Conservation (phyloP, 2,329 filamentous ascomycete species). For the Diaporthe vexans region DNA sequence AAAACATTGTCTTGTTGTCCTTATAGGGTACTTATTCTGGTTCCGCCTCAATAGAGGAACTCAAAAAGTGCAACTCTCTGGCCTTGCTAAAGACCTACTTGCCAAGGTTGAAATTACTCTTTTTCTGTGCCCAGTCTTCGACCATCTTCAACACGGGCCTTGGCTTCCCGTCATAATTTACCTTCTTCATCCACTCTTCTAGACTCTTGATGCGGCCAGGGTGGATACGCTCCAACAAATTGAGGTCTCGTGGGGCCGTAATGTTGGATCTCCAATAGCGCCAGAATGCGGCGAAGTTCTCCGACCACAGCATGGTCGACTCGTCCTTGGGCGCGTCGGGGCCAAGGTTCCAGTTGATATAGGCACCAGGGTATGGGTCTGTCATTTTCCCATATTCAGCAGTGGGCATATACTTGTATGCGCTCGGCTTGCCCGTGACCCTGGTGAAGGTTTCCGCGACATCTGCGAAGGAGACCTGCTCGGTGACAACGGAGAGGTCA, state of each 20-base stretch:
- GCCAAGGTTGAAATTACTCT: not conserved
- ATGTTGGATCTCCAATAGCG: slow-evolving; percentile 42
- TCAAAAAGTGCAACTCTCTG: too few relatives aligned
- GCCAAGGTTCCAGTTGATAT: slow-evolving; percentile 38
- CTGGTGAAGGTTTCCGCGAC: not conserved
- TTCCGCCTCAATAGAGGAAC: too few relatives aligned
- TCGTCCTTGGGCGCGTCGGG: slow-evolving; percentile 41
- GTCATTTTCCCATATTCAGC: slow-evolving; percentile 20
- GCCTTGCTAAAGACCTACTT: not conserved
- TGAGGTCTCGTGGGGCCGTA: slow-evolving; percentile 30
- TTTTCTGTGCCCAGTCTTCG: not conserved
- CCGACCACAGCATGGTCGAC: slow-evolving; percentile 39
- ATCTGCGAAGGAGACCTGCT: slow-evolving; percentile 42
- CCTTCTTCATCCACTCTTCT: not conserved
- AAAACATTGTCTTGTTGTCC: too few relatives aligned
- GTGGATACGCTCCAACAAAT: slow-evolving; percentile 44
- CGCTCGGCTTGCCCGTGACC: not conserved
- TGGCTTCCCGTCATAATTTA: not conserved
- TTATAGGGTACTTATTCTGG: too few relatives aligned
- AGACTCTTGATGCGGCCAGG: slow-evolving; percentile 33
- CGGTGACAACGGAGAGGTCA: slow-evolving; percentile 46
- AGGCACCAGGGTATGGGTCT: slow-evolving; percentile 40
- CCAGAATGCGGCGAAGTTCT: slow-evolving; percentile 39
- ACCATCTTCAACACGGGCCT: slow-evolving; percentile 8
- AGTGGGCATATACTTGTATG: not conserved